phyloP scores from a whole-genome alignment of 2,329 filamentous ascomycete species.

The Tolypocladium ophioglossoides region DNA sequence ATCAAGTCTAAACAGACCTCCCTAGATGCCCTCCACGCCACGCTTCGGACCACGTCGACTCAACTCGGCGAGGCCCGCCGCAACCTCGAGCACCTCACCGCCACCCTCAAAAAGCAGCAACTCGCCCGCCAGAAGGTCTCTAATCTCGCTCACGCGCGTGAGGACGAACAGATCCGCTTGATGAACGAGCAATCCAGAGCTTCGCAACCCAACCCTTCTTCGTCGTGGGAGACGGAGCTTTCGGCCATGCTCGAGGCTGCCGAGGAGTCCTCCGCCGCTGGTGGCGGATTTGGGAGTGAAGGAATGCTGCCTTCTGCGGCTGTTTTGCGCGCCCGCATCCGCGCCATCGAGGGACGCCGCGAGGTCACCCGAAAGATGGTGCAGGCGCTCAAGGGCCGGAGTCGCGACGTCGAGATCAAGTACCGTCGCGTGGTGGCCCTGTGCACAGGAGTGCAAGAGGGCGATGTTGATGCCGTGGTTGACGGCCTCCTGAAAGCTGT shows the following conservation, averaged over 20 bases:
- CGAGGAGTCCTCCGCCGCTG: constrained; percentile 20
- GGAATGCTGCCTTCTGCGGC: constrained; percentile 45
- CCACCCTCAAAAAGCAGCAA: constrained; percentile 52
- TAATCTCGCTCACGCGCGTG: constrained; percentile 66
- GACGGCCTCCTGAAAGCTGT: constrained; percentile 76
- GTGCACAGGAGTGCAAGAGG: constrained; percentile 71
- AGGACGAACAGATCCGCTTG: constrained; percentile 52
- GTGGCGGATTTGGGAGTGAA: constrained; percentile 25
- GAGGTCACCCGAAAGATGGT: constrained; percentile 56
- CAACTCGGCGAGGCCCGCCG: constrained; percentile 69
- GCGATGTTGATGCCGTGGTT: constrained; percentile 69
- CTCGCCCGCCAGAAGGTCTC: constrained; percentile 60
- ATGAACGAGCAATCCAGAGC: constrained; percentile 29
- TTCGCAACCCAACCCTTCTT: constrained; percentile 33
- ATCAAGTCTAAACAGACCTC: constrained; percentile 74
- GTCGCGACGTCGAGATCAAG: constrained; percentile 74
- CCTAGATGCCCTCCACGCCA: constrained; percentile 71
- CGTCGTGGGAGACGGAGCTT: constrained; percentile 44
- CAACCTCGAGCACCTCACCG: constrained; percentile 59
- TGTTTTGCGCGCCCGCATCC: constrained; percentile 55
- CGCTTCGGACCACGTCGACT: constrained; percentile 70
- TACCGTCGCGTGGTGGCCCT: constrained; percentile 82
- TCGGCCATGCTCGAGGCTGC: constrained; percentile 34
- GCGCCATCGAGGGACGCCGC: constrained; percentile 61
- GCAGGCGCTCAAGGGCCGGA: constrained; percentile 62